Evolutionary conservation across 2,329 filamentous ascomycete genomes (phyloP).

Genomic region (Phaeophleospora eucalypticola): DNA sequence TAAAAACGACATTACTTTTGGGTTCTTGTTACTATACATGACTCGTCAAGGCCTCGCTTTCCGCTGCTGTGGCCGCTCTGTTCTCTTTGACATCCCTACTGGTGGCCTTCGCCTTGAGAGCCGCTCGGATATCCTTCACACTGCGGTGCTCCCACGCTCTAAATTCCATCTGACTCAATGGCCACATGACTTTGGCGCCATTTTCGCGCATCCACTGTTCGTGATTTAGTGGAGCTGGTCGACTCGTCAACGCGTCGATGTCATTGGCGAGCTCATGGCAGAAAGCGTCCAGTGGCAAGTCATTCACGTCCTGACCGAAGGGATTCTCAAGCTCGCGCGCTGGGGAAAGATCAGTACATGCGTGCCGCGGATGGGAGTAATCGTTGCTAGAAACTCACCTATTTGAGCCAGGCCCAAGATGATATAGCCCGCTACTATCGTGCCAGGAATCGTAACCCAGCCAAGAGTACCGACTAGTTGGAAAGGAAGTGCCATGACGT

Average conservation of each 20-base stretch:
- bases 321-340: conserved; percentile 80
- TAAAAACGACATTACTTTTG: conserved; percentile 1
- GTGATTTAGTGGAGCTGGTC: conserved; percentile 46
- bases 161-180: conserved; percentile 45
- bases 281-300: conserved; percentile 70
- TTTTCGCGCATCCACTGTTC: conserved; percentile 49
- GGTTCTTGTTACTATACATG: neutral
- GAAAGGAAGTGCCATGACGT: conserved; percentile 76
- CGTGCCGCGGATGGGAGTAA: too few species aligned
- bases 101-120: conserved; percentile 39
- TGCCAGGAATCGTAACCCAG: conserved; percentile 76
- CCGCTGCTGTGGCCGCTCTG: conserved; percentile 20
- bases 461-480: conserved; percentile 62
- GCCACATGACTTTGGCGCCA: conserved; percentile 55
- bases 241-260: conserved; percentile 66
- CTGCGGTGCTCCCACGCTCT: conserved; percentile 35
- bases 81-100: conserved; percentile 27
- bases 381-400: too few species aligned
- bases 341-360: too few species aligned
- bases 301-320: conserved; percentile 79
- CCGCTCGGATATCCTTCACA: conserved; percentile 42
- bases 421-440: conserved; percentile 67
- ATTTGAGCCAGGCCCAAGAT: conserved; percentile 74
- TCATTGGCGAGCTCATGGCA: conserved; percentile 71
- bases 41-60: conserved; percentile 17